These are phyloP conservation scores for Cetraspora pellucida DNA, from an alignment of 192 early-diverging fungal species.

Conservation along the genomic window DNA sequence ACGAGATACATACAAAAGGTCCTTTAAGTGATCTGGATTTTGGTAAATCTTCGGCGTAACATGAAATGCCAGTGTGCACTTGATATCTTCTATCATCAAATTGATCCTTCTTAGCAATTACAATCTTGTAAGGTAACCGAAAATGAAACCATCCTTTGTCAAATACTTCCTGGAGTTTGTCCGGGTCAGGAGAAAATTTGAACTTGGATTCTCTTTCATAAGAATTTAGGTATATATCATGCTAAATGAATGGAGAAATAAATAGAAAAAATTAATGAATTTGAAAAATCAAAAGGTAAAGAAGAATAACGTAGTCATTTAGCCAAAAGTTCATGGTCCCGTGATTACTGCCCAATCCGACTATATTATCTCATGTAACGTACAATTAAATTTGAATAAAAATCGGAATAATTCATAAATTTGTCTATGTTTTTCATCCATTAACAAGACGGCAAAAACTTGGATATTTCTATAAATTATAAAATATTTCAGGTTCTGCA, in stretches of 20 bases:
- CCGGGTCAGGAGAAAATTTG: slow-evolving; percentile 10
- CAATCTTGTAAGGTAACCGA: neutral
- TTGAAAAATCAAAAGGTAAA: no score
- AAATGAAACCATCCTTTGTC: slow-evolving; percentile 23
- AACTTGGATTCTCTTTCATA: slow-evolving; percentile 8
- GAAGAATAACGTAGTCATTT: no score
- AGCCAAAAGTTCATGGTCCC: no score
- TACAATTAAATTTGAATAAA: no score
- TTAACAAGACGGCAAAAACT: no score
- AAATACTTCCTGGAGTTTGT: neutral
- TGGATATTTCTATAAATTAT: no score
- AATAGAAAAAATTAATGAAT: no score
- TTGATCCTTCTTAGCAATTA: neutral
- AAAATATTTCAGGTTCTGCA: no score
- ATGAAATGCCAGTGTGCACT: slow-evolving; percentile 20
- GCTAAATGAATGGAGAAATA: neutral
- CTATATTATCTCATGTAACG: no score
- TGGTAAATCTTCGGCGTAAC: neutral
- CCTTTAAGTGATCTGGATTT: neutral
- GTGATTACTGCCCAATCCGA: no score
- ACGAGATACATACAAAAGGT: slow-evolving; percentile 4
- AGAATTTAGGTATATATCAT: slow-evolving; percentile 22
- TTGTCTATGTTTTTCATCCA: no score
- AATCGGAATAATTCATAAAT: no score
- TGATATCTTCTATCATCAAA: slow-evolving; percentile 21